Evolutionary conservation across 78 protist species (phyloP).

Genomic region (Dictyostelium firmibasis): DNA sequence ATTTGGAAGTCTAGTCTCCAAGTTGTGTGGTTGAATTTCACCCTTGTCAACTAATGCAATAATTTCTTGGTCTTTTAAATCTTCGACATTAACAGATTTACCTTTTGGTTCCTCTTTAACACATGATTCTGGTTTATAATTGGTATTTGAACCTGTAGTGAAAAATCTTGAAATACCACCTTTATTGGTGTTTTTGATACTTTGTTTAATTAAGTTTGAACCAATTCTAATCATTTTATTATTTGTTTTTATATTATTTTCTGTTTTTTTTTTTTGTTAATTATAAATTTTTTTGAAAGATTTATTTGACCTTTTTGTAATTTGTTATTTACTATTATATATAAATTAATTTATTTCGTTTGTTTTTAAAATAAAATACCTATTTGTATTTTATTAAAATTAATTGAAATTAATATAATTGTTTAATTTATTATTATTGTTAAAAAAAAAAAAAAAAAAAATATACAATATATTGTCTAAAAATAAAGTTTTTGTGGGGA

Average conservation of each 20-base stretch:
- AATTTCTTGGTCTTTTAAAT: constrained; percentile 37
- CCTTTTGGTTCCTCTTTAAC: constrained; percentile 49
- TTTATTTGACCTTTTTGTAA: background rate
- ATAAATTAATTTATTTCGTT: background rate
- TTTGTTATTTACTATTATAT: background rate
- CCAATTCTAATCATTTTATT: background rate
- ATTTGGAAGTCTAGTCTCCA: constrained; percentile 32
- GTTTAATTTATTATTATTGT: background rate
- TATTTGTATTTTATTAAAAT: background rate
- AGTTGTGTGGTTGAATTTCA: constrained; percentile 76
- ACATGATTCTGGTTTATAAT: constrained; percentile 69
- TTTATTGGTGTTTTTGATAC: background rate
- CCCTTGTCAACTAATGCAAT: constrained; percentile 71
- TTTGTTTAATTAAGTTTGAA: constrained; percentile 2
- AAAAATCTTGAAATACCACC: constrained; percentile 7
- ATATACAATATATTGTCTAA: too few species aligned
- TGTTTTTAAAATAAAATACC: background rate
- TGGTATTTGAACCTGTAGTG: background rate
- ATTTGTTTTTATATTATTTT: too few species aligned
- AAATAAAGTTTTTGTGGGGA: too few species aligned
- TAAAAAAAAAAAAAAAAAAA: too few species aligned
- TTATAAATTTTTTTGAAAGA: background rate
- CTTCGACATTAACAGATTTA: constrained; percentile 19
- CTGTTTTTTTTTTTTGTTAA: too few species aligned
- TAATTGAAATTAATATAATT: background rate